A percentile compares a stretch with the other conserved stretches of the same genome.
These are phyloP conservation scores for Keqinozyma sinolaborantium DNA, from an alignment of 1,139 yeast species.

Conservation along the genomic window DNA sequence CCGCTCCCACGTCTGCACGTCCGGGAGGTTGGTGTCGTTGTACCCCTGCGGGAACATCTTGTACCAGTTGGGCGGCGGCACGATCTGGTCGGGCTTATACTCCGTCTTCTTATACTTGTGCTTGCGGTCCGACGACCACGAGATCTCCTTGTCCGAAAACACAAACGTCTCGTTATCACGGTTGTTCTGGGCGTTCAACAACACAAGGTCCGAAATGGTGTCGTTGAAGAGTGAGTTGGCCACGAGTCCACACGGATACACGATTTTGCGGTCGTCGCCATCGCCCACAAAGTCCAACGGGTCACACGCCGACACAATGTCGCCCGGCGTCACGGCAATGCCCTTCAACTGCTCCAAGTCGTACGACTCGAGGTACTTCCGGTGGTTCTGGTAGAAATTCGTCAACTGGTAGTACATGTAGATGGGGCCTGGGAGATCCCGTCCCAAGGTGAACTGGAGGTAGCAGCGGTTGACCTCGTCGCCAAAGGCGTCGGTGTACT, in stretches of 20 bases:
- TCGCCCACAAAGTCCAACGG: slow-evolving; percentile 44
- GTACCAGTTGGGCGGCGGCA: slow-evolving; percentile 95
- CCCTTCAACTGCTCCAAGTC: slow-evolving; percentile 67
- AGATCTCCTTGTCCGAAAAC: slow-evolving; percentile 69
- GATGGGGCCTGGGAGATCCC: slow-evolving; percentile 55
- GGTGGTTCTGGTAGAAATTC: slow-evolving; percentile 73
- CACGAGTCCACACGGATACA: slow-evolving; percentile 92
- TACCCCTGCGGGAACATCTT: slow-evolving; percentile 86
- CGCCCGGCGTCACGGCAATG: slow-evolving; percentile 45
- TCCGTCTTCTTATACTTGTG: slow-evolving; percentile 73
- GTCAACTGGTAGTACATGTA: slow-evolving; percentile 68
- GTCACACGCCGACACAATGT: slow-evolving; percentile 52
- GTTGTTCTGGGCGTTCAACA: slow-evolving; percentile 39
- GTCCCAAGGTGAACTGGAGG: slow-evolving; percentile 58
- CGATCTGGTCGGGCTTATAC: slow-evolving; percentile 69
- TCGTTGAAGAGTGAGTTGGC: slow-evolving; percentile 94
- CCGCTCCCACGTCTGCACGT: slow-evolving; percentile 38
- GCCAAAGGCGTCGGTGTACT: slow-evolving; percentile 30
- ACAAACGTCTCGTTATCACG: slow-evolving; percentile 46
- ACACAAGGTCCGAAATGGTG: slow-evolving; percentile 55
- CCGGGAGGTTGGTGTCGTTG: slow-evolving; percentile 79
- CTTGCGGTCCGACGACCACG: slow-evolving; percentile 81
- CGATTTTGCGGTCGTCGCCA: slow-evolving; percentile 34
- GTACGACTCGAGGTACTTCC: slow-evolving; percentile 70
- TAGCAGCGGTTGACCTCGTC: slow-evolving; percentile 43